phyloP scores from a whole-genome alignment of 371 early-diverging fungal genomes.

The Lichtheimia hyalospora region DNA sequence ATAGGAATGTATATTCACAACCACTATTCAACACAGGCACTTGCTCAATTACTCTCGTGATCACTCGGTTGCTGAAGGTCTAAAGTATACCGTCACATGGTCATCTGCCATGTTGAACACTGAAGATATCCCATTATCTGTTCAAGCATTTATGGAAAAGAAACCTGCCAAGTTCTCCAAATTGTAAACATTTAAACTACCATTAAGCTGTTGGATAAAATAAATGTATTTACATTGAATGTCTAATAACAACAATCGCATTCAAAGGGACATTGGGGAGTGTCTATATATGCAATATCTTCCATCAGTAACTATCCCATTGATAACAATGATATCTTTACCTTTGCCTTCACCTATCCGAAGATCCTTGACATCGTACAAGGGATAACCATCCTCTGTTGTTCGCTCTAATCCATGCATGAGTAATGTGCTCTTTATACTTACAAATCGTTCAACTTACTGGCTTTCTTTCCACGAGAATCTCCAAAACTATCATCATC shows the following conservation, averaged over 20 bases:
- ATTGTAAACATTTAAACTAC: slow-evolving; percentile 30
- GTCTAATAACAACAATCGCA: slow-evolving; percentile 46
- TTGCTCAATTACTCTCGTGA: slow-evolving; percentile 88
- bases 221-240: neutral
- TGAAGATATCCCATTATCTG: slow-evolving; percentile 64
- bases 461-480: slow-evolving; percentile 49
- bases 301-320: neutral
- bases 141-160: slow-evolving; percentile 58
- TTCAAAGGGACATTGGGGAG: slow-evolving; percentile 52
- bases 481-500: slow-evolving; percentile 43
- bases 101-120: slow-evolving; percentile 81
- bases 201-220: neutral
- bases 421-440: neutral
- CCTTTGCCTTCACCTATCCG: slow-evolving; percentile 38
- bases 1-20: too few species aligned
- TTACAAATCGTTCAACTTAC: slow-evolving; percentile 22
- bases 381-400: slow-evolving; percentile 54
- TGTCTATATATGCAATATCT: slow-evolving; percentile 20
- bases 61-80: slow-evolving; percentile 86
- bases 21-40: slow-evolving; percentile 43
- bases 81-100: slow-evolving; percentile 88
- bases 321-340: neutral
- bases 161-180: slow-evolving; percentile 63
- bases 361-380: slow-evolving; percentile 50
- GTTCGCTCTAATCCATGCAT: slow-evolving; percentile 31